Percentiles rank a stretch among this genome's conserved stretches.
Conservation (phyloP, 345 rosid genomes). For the Cardamine chenopodiifolia region DNA sequence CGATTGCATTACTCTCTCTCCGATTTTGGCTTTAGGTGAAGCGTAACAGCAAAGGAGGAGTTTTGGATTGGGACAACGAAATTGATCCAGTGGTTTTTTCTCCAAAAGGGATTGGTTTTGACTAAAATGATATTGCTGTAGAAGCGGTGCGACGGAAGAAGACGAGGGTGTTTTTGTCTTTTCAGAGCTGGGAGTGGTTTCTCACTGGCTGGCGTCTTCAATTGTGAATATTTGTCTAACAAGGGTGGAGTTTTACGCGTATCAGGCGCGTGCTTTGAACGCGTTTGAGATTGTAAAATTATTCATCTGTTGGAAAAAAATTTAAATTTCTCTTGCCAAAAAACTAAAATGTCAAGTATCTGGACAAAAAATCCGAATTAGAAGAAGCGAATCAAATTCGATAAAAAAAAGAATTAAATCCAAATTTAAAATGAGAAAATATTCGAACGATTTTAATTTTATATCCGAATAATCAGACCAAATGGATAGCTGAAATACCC, state of each 20-base stretch:
- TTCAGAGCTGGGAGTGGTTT: slow-evolving; percentile 7
- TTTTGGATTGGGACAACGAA: slow-evolving; percentile 34
- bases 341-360: too few species aligned
- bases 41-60: slow-evolving; percentile 34
- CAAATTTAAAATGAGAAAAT: too few species aligned
- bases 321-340: background rate
- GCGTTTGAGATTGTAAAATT: slow-evolving; percentile 5
- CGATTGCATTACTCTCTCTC: slow-evolving; percentile 55
- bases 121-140: slow-evolving; percentile 46
- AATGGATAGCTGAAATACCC: too few species aligned
- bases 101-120: slow-evolving; percentile 20
- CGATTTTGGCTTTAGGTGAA: slow-evolving; percentile 11
- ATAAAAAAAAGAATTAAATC: too few species aligned
- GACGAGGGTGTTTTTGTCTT: slow-evolving; percentile 41
- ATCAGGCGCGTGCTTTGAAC: background rate
- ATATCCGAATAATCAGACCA: too few species aligned
- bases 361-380: too few species aligned
- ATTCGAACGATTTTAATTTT: too few species aligned
- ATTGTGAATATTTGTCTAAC: slow-evolving; percentile 31
- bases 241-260: slow-evolving; percentile 21
- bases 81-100: slow-evolving; percentile 8
- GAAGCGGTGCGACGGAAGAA: slow-evolving; percentile 26
- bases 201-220: slow-evolving; percentile 30
- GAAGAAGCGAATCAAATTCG: too few species aligned
- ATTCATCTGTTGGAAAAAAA: background rate